Evolutionary conservation across 768 basidiomycete species (phyloP).

Genomic region (Trametes punicea): DNA sequence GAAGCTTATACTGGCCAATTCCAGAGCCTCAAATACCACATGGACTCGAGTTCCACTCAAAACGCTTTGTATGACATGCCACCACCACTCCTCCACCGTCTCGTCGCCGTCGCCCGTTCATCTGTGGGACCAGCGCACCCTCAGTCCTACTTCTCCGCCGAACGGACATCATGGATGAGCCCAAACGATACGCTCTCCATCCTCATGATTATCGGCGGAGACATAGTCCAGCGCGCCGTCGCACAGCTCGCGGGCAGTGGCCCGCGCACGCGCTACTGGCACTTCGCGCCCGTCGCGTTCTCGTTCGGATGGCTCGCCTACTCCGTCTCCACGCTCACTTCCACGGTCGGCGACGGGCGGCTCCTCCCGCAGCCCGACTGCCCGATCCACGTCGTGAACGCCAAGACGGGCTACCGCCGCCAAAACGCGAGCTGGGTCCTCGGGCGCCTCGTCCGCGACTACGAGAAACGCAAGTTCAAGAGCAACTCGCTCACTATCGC

Average conservation of each 20-base stretch:
- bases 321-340: constrained; percentile 27
- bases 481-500: constrained; percentile 22
- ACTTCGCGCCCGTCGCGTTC: constrained; percentile 31
- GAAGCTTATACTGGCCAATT: not conserved
- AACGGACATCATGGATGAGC: constrained; percentile 23
- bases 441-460: constrained; percentile 30
- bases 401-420: constrained; percentile 26
- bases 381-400: constrained; percentile 23
- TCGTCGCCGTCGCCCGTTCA: not conserved
- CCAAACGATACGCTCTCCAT: constrained; percentile 29
- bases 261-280: not conserved
- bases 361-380: constrained; percentile 30
- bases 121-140: not conserved
- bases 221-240: constrained; percentile 31
- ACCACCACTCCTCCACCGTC: constrained; percentile 2
- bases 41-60: not conserved
- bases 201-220: constrained; percentile 32
- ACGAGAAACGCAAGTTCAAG: constrained; percentile 16
- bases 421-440: constrained; percentile 30
- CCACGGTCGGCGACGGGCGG: constrained; percentile 25
- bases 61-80: not conserved
- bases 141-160: constrained; percentile 6
- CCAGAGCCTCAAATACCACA: not conserved
- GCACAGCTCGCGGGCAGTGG: constrained; percentile 30
- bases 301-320: constrained; percentile 36